Evolutionary conservation across 1,284 basidiomycete genomes (phyloP), one percentile per base, ranked within the genome.

Genomic region (Microbotryum silenes-acaulis): DNA sequence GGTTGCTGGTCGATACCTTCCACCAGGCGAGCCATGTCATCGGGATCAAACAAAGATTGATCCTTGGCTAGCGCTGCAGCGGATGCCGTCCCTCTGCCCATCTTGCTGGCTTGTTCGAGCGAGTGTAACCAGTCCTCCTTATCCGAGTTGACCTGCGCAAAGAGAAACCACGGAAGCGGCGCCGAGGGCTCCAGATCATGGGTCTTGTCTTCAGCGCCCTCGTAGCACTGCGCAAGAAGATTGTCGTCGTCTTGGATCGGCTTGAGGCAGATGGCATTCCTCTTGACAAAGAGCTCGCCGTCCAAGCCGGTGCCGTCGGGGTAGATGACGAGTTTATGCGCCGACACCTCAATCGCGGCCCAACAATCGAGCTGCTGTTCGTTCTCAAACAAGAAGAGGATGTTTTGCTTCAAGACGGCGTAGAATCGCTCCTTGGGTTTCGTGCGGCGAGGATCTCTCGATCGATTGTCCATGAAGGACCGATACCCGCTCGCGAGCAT

Each of bases 121-220:
- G 90, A 82, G 53, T 92, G 80, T 74, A 96, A 97, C 92, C 93
- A 97, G 75, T 97, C 92, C 77, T 97, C 81, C 70, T 79, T 77
- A 74, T 90, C 87, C 62, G 85, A 79, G 72, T 85, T 89, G 25
- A 84, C 85, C 62, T 86, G 85, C 25, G 88, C 83, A 75, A 94
- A 94, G 72, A 96, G 83, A 78, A 86, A 94, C 89, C 90, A 93
- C 1, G 90, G 87, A 3, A 82, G 81, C 5, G 54, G 55, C 27
- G 58, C 56, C n/a, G 56, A 58, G 42, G 59, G 56, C 37, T 60
- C 49, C 48, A 56, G 21, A 18, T 65, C 62, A 51, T 67, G 72
- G 59, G 71, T 75, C 63, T 81, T 80, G 71, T 76, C 66, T 25
- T 60, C 70, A 50, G 68, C 68, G 63, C 79, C 77, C 55, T 79